Conservation (phyloP, 140 eudicot genomes). For the Erigeron philadelphicus region DNA sequence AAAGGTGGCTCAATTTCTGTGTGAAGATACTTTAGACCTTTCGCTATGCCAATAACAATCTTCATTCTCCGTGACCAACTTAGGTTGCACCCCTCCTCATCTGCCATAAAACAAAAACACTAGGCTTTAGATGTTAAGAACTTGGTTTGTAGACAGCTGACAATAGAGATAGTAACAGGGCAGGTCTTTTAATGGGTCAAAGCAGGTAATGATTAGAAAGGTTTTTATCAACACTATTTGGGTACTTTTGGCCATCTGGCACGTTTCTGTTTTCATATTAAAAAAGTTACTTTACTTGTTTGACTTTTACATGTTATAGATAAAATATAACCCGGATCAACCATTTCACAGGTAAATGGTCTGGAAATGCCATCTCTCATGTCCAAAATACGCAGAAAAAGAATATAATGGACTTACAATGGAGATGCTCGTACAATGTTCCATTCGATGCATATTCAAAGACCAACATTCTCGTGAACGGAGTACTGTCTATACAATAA, state of each 20-base stretch:
- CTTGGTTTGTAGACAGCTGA: neutral
- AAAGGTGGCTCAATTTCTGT: slow-evolving; percentile 84
- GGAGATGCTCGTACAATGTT: slow-evolving; percentile 85
- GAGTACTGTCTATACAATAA: slow-evolving; percentile 64
- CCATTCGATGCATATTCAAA: slow-evolving; percentile 96
- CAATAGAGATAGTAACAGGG: neutral
- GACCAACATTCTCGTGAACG: slow-evolving; percentile 87
- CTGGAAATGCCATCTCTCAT: neutral
- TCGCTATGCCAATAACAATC: slow-evolving; percentile 74
- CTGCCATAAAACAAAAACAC: slow-evolving; percentile 32
- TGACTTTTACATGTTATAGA: neutral
- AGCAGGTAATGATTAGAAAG: too few species aligned
- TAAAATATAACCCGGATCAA: neutral
- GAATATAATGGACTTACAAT: slow-evolving; percentile 49
- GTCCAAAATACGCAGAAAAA: neutral
- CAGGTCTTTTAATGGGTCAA: too few species aligned
- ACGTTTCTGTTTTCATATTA: too few species aligned
- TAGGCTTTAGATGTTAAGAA: neutral
- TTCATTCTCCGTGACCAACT: slow-evolving; percentile 93
- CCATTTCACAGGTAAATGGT: neutral
- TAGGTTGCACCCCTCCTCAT: slow-evolving; percentile 82
- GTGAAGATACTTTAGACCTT: slow-evolving; percentile 79
- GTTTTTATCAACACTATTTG: too few species aligned
- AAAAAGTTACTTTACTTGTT: neutral
- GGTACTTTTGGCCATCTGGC: too few species aligned